A percentile compares a stretch with the other conserved stretches of the same genome.
Evolutionary conservation across 73 alveolate species (phyloP).

Genomic region (Stentor coeruleus): DNA sequence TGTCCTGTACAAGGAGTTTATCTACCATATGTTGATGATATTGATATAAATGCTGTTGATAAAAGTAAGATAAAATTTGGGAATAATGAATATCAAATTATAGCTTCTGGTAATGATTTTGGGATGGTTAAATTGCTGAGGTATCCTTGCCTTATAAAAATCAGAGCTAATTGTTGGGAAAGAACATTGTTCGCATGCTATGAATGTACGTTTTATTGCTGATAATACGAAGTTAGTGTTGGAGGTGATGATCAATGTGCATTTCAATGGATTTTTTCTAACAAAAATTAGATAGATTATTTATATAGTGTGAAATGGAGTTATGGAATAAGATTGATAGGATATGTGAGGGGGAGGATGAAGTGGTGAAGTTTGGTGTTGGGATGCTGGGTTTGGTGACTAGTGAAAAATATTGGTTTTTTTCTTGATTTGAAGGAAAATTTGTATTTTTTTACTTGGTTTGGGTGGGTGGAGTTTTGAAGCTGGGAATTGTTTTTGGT

Average conservation of each 20-base stretch:
- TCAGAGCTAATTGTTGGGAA: conserved; percentile 48
- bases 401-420: too few species aligned
- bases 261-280: conserved; percentile 89
- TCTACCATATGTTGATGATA: conserved; percentile 79
- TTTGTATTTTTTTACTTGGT: too few species aligned
- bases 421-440: too few species aligned
- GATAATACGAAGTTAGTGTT: conserved; percentile 65
- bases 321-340: too few species aligned
- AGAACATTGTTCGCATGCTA: conserved; percentile 74
- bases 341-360: too few species aligned
- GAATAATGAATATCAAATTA: conserved; percentile 55
- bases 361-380: too few species aligned
- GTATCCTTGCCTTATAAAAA: conserved; percentile 75
- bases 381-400: too few species aligned
- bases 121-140: conserved; percentile 79
- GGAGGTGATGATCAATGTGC: conserved; percentile 93
- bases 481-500: too few species aligned
- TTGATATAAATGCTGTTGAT: conserved; percentile 90
- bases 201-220: conserved; percentile 65
- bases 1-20: conserved; percentile 94
- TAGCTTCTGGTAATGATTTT: conserved; percentile 85
- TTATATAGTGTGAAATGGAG: too few species aligned
- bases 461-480: too few species aligned
- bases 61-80: conserved; percentile 60
- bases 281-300: too few species aligned